Evolutionary conservation across 441 rosid species (phyloP).

Genomic region (Hypseocharis bilobata): DNA sequence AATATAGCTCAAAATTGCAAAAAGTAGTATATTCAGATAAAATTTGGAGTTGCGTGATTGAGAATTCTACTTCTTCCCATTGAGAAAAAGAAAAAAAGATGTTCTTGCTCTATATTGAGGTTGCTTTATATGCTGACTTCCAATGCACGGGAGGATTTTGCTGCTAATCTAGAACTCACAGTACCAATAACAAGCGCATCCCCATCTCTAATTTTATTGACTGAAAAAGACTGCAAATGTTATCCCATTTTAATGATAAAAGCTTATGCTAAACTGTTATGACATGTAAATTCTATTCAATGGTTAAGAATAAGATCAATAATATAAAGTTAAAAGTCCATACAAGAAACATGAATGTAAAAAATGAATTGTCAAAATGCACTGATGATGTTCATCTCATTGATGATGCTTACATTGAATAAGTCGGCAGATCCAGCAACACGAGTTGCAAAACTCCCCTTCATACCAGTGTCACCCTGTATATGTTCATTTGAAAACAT

Average conservation of each 20-base stretch:
- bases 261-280: not conserved
- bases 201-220: not conserved
- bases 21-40: no score
- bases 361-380: not conserved
- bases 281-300: not conserved
- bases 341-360: not conserved
- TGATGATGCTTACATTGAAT: slow-evolving; percentile 41
- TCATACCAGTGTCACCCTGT: slow-evolving; percentile 85
- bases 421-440: slow-evolving; percentile 85
- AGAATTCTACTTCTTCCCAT: no score
- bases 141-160: no score
- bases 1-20: no score
- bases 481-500: slow-evolving; percentile 12
- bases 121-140: no score
- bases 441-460: slow-evolving; percentile 81
- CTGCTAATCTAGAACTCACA: no score
- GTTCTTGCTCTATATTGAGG: no score
- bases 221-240: not conserved
- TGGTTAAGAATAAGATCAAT: not conserved
- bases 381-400: slow-evolving; percentile 14
- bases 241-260: not conserved
- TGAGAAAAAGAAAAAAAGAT: no score
- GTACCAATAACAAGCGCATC: no score
- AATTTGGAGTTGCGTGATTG: no score
- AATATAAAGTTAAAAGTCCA: not conserved